Percentiles rank a stretch among this genome's conserved stretches.
phyloP scores from a whole-genome alignment of 228 moss, liverwort and hornwort species.

The Sphagnum magellanicum region DNA sequence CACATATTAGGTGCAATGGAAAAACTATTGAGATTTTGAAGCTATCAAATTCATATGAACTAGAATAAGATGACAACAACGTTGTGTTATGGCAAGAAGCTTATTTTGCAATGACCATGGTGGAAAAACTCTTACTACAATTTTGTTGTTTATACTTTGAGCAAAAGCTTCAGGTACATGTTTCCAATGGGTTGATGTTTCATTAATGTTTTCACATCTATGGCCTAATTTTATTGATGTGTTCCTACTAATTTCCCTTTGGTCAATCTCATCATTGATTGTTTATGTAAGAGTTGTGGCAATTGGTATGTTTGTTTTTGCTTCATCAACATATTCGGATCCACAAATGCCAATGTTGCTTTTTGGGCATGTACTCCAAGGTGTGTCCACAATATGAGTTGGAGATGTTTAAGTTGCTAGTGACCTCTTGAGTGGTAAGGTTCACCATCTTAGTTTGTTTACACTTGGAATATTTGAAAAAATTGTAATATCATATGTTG shows the following conservation, averaged over 20 bases:
- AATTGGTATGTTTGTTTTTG: slow-evolving; percentile 58
- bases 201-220: neutral
- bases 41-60: slow-evolving; percentile 17
- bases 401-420: slow-evolving; percentile 27
- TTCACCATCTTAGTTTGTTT: neutral
- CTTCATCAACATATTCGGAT: slow-evolving; percentile 83
- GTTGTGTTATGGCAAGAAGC: slow-evolving; percentile 66
- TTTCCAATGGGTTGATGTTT: neutral
- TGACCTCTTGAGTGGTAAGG: slow-evolving; percentile 17
- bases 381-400: slow-evolving; percentile 40
- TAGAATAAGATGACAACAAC: slow-evolving; percentile 26
- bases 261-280: neutral
- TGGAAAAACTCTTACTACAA: slow-evolving; percentile 72
- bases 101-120: slow-evolving; percentile 73
- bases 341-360: slow-evolving; percentile 61
- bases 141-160: slow-evolving; percentile 42
- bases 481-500: no score
- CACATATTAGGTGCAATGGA: slow-evolving; percentile 40
- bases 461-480: no score
- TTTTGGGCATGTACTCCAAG: slow-evolving; percentile 62
- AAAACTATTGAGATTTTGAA: slow-evolving; percentile 44
- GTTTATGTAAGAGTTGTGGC: slow-evolving; percentile 60
- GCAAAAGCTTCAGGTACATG: slow-evolving; percentile 47
- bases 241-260: no score
- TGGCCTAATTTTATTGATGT: neutral